These are phyloP conservation scores for Bretziella fagacearum DNA, from an alignment of 2,329 filamentous ascomycete species.

Conservation along the genomic window DNA sequence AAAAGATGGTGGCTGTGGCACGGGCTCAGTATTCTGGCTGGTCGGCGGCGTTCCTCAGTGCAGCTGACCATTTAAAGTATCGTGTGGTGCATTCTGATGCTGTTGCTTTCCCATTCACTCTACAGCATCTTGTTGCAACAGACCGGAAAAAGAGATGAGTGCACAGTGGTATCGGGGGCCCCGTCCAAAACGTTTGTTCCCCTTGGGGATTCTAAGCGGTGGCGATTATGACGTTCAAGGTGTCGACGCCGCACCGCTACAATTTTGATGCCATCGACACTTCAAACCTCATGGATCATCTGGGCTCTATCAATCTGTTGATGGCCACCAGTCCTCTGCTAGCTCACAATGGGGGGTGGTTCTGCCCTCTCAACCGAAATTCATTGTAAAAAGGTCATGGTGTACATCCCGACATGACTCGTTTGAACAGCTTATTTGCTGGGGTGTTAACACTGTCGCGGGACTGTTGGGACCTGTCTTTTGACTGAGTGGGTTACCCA, in stretches of 20 bases:
- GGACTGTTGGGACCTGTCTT: no score
- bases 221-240: background rate
- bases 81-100: background rate
- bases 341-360: background rate
- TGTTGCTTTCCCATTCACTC: background rate
- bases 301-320: background rate
- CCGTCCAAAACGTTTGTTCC: no score
- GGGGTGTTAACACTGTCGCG: no score
- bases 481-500: no score
- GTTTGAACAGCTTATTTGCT: no score
- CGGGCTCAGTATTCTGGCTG: background rate
- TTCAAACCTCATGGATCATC: background rate
- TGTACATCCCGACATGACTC: no score
- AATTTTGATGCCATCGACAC: background rate
- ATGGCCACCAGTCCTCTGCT: background rate
- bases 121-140: background rate
- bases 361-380: background rate
- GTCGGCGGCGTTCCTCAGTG: background rate
- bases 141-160: background rate
- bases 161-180: background rate
- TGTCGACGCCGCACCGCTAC: background rate
- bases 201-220: background rate
- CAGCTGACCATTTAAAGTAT: slow-evolving; percentile 2
- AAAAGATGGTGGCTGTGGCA: background rate
- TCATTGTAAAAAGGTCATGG: background rate